Base-by-base conservation (phyloP, 192 early-diverging fungal genomes). In the Backusella westeae region DNA sequence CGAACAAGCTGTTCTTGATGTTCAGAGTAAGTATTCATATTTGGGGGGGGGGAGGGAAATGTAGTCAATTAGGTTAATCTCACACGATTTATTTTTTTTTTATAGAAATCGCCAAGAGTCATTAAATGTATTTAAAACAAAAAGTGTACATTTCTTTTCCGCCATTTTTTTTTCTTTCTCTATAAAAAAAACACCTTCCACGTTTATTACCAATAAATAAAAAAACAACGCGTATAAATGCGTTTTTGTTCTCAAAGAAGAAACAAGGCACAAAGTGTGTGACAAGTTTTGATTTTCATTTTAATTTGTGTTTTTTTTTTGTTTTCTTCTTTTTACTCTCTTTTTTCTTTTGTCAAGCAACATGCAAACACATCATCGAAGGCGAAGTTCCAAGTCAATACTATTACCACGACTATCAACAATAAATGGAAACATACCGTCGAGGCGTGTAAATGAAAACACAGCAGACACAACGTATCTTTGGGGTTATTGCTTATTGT, bases 381-480 rank as follows among this genome's bases (percentile, higher is more conserved):
- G 68, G n/a, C 75, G 75, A 41, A 39, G 67, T 49, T 56, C 53
- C 32, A 77, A 71, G 23, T 63, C 75, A 5, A 59, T 71, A 21
- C 32, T 77, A 42, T 35, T 71, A 19, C 69, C 75, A 4, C 36
- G 69, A 3, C 10, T 65, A 35, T 67, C 71, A 34, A 52, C 44
- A n/a, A 15, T 34, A 2, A 65, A 39, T 75, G 69, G 90, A 21
- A 85, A 87, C 3, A 80, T 86, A 39, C 87, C 89, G 75, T 88
- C 90, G 7, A 77, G 86, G 6, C 83, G 85, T 41, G 77, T 92
- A 15, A 85, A 89, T 0, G 88, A 88, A 26, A 77, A 80, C 29
- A 88, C 88, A 38, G 89, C 90, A 12, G 93, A 94, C 76, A 88
- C 85, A 34, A 93, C 93, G 29, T 87, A 88, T 32, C 68, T 90